These are phyloP conservation scores for Linum trigynum DNA, from an alignment of 345 rosid species.

Conservation along the genomic window DNA sequence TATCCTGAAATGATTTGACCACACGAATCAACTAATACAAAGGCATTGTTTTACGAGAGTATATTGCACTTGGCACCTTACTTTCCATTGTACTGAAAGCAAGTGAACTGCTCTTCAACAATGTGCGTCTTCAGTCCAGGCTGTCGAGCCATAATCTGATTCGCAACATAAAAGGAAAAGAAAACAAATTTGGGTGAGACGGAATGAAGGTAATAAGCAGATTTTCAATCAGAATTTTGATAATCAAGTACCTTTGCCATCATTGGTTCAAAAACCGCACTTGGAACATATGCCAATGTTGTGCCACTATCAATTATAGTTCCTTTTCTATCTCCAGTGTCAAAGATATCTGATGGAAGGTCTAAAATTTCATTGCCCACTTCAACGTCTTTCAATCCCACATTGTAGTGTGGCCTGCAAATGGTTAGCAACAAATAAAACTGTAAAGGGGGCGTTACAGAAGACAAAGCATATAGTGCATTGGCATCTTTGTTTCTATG, in stretches of 20 bases:
- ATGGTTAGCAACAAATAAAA: constrained; percentile 3
- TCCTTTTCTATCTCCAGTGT: constrained; percentile 34
- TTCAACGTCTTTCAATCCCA: constrained; percentile 55
- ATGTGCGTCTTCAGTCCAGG: constrained; percentile 21
- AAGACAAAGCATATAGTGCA: neutral
- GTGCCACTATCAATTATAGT: constrained; percentile 92
- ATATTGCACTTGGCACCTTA: constrained; percentile 9
- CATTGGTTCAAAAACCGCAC: constrained; percentile 38
- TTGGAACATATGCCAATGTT: constrained; percentile 81
- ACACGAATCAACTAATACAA: no score
- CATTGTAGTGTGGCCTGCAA: constrained; percentile 82
- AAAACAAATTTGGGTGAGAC: neutral
- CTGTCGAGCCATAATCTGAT: constrained; percentile 19
- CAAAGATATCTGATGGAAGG: constrained; percentile 49
- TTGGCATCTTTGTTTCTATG: no score
- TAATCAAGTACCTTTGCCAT: constrained; percentile 34
- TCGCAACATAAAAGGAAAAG: constrained; percentile 3
- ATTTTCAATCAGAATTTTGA: neutral
- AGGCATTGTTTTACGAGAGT: neutral
- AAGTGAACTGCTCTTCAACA: constrained; percentile 22
- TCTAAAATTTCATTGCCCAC: constrained; percentile 46
- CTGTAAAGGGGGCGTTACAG: neutral
- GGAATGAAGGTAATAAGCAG: neutral
- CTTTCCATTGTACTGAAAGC: constrained; percentile 26
- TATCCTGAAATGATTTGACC: no score